Evolutionary conservation across 441 rosid species (phyloP).

Genomic region (Corymbia calophylla): DNA sequence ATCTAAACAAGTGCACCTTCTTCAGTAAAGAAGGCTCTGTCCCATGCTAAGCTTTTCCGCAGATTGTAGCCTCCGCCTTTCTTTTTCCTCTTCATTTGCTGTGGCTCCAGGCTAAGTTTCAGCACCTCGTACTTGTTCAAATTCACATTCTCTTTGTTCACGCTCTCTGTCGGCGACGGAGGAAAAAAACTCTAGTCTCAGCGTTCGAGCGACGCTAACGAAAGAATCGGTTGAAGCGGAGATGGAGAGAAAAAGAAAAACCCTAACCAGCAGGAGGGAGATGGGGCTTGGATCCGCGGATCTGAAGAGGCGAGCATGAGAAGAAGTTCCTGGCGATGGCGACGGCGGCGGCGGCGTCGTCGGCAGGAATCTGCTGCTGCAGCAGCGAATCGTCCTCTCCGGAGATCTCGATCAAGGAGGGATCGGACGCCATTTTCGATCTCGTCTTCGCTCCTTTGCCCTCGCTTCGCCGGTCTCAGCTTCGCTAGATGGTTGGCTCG

Average conservation of each 20-base stretch:
- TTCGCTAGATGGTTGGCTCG: not conserved
- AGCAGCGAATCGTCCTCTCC: constrained; percentile 57
- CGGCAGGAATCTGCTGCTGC: constrained; percentile 25
- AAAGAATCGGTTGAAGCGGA: not conserved
- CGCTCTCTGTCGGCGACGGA: constrained; percentile 10
- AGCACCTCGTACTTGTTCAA: constrained; percentile 33
- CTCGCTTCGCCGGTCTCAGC: not conserved
- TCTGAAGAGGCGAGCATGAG: constrained; percentile 65
- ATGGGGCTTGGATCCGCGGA: constrained; percentile 36
- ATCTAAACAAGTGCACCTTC: constrained; percentile 40
- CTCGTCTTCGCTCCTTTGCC: not conserved
- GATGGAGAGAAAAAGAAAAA: not conserved
- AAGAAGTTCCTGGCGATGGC: constrained; percentile 14
- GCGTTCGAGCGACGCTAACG: not conserved
- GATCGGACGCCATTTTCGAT: constrained; percentile 44
- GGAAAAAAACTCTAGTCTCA: constrained; percentile 3
- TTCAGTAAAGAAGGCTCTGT: constrained; percentile 81
- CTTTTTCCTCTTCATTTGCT: constrained; percentile 88
- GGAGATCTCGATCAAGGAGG: constrained; percentile 50
- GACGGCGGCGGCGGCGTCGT: not conserved
- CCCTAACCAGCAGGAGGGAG: constrained; percentile 31
- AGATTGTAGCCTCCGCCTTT: constrained; percentile 69
- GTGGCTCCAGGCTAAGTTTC: constrained; percentile 61
- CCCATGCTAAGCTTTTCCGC: constrained; percentile 94
- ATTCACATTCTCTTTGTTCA: constrained; percentile 37